Percentiles rank a stretch among this genome's conserved stretches.
phyloP scores from a whole-genome alignment of 2,329 filamentous ascomycete genomes.

The Pestalotiopsis fici region DNA sequence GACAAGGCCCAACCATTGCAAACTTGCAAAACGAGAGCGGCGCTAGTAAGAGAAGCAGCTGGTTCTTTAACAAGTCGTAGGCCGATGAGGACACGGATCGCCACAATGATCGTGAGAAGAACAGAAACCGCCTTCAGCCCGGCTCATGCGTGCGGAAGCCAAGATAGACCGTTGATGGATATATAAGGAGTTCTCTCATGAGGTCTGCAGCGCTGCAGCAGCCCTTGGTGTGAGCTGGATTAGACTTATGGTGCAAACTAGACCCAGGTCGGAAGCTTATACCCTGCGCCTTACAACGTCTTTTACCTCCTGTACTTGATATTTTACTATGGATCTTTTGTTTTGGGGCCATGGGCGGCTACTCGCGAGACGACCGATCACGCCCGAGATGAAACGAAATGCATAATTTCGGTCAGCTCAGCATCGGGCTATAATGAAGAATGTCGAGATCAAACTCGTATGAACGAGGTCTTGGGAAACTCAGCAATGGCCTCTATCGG shows the following conservation, averaged over 20 bases:
- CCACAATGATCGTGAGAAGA: neutral
- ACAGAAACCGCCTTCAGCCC: neutral
- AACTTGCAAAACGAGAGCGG: slow-evolving; percentile 59
- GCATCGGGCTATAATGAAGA: neutral
- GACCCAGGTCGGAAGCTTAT: neutral
- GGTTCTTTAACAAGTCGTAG: slow-evolving; percentile 69
- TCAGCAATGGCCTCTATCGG: neutral
- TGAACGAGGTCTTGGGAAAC: neutral
- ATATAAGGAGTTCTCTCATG: neutral
- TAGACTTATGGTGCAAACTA: slow-evolving; percentile 2
- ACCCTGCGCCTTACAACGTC: neutral
- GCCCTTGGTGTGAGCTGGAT: neutral
- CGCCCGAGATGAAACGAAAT: neutral
- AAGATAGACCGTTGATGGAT: neutral
- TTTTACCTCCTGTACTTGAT: neutral
- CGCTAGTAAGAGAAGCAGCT: slow-evolving; percentile 60
- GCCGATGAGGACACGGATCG: slow-evolving; percentile 6
- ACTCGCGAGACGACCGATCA: neutral
- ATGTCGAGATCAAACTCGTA: neutral
- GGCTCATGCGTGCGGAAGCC: neutral
- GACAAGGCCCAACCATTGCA: slow-evolving; percentile 56
- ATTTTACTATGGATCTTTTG: neutral
- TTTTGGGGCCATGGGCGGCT: neutral
- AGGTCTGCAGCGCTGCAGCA: neutral
- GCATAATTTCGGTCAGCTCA: neutral